These are phyloP conservation scores for Peniophora sp. DNA, from an alignment of 1,284 basidiomycete species.

Conservation along the genomic window DNA sequence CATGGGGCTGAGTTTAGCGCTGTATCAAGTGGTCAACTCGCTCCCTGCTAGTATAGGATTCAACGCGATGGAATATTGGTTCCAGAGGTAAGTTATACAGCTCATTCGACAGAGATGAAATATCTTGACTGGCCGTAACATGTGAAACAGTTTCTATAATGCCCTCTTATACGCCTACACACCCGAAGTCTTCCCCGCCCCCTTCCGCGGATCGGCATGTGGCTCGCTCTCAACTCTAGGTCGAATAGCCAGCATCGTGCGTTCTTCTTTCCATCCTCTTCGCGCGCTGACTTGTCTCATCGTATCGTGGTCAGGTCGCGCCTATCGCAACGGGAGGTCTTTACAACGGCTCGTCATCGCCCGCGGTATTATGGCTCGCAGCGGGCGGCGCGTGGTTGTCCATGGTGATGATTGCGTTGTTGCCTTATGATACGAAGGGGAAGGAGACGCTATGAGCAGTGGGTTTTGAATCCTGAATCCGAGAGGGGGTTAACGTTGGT, in stretches of 20 bases:
- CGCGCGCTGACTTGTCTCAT: not conserved
- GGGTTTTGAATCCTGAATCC: too few relatives aligned
- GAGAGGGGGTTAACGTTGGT: too few relatives aligned
- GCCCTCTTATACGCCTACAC: constrained; percentile 12
- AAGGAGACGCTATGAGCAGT: constrained; percentile 1
- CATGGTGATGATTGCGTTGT: constrained; percentile 7
- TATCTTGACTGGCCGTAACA: too few relatives aligned
- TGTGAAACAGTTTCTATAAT: constrained; percentile 9
- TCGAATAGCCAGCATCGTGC: constrained; percentile 1
- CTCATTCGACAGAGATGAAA: not conserved
- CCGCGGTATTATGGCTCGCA: constrained; percentile 11
- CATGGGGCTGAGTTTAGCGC: constrained; percentile 7
- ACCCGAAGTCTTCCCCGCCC: constrained; percentile 12
- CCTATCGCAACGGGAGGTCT: constrained; percentile 2
- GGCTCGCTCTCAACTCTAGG: constrained; percentile 2
- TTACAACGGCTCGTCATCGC: too few relatives aligned
- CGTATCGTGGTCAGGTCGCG: too few relatives aligned
- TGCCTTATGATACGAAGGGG: constrained; percentile 9
- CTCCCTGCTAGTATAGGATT: constrained; percentile 11
- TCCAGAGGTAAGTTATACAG: constrained; percentile 4
- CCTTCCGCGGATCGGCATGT: constrained; percentile 11
- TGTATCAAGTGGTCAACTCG: constrained; percentile 5
- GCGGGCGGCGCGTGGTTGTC: constrained; percentile 10
- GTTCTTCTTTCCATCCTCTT: constrained; percentile 8
- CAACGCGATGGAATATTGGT: constrained; percentile 12